Evolutionary conservation across 305 asterid genomes (phyloP), one percentile per base, ranked within the genome.

Genomic region (Fraxinus latifolia): DNA sequence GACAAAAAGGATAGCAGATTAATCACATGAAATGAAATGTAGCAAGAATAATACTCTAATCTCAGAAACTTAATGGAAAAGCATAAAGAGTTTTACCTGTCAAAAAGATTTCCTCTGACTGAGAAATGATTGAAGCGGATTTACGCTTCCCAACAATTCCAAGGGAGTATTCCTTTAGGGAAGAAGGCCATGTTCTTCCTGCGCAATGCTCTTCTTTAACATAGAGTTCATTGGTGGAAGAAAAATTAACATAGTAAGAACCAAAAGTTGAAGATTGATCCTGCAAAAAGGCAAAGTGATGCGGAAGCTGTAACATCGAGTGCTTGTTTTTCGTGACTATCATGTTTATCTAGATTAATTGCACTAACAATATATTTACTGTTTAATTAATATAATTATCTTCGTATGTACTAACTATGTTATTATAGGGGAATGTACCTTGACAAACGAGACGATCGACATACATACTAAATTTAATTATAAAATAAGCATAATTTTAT

Each of bases 181-280:
- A 87, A 73, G 89, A 84, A 76, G 88, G 81, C 97, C 98, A 94
- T 74, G 89, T 36, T 80, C 82, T 86, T 74, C 82, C 78, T 70
- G 74, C 83, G 83, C 82, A 32, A 39, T 81, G 83, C 15, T 81
- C 88, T 74, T 88, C 90, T 78, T 82, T 84, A 75, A 84, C 82
- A 81, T 32, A 44, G 36, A 74, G 77, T 17, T 78, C 90, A 71
- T 86, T 77, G 44, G 79, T 78, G 79, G 87, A 82, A 78, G 80
- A 77, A 78, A 62, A 68, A 85, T 80, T 82, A 65, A 88, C 88
- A 86, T 90, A 94, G 78, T 80, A 87, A 34, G 81, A 78, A 83
- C 92, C 83, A 31, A 87, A 83, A n/a, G 82, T 80, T 82, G 89
- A 84, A 83, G 87, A 76, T 80, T 87, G 91, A 82, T 93, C 97